Evolutionary conservation across 2,329 filamentous ascomycete species (phyloP).

Genomic region (Parastagonospora avenae): DNA sequence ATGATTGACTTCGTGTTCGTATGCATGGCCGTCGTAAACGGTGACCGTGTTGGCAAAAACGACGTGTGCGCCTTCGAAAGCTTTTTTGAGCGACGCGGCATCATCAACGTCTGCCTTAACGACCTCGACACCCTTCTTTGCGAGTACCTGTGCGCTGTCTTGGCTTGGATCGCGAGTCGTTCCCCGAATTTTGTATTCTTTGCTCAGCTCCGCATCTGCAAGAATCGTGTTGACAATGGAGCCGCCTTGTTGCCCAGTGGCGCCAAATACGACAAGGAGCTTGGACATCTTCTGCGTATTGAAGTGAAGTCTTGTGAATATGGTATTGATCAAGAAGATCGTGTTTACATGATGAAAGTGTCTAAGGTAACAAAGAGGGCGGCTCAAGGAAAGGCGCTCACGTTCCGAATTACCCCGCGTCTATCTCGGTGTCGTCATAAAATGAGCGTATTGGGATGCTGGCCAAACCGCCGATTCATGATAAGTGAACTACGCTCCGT

Average conservation of each 20-base stretch:
- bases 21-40: conserved; percentile 22
- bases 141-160: conserved; percentile 38
- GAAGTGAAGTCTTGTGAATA: background rate
- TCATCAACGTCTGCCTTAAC: conserved; percentile 49
- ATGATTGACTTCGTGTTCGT: conserved; percentile 19
- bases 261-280: conserved; percentile 51
- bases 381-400: background rate
- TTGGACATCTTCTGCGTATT: conserved; percentile 16
- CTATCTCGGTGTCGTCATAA: background rate
- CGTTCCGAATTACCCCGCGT: background rate
- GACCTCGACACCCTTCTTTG: conserved; percentile 41
- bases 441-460: background rate
- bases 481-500: background rate
- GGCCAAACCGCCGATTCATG: background rate
- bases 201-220: conserved; percentile 50
- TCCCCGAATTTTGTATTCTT: conserved; percentile 54
- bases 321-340: background rate
- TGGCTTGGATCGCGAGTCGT: conserved; percentile 53
- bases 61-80: conserved; percentile 52
- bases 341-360: background rate
- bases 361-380: background rate
- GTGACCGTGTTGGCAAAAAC: conserved; percentile 55
- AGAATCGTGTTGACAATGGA: conserved; percentile 54
- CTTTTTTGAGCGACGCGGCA: conserved; percentile 45
- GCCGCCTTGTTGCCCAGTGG: conserved; percentile 58